phyloP scores from a whole-genome alignment of 1,284 basidiomycete species.

The Anthracocystis walkeri region DNA sequence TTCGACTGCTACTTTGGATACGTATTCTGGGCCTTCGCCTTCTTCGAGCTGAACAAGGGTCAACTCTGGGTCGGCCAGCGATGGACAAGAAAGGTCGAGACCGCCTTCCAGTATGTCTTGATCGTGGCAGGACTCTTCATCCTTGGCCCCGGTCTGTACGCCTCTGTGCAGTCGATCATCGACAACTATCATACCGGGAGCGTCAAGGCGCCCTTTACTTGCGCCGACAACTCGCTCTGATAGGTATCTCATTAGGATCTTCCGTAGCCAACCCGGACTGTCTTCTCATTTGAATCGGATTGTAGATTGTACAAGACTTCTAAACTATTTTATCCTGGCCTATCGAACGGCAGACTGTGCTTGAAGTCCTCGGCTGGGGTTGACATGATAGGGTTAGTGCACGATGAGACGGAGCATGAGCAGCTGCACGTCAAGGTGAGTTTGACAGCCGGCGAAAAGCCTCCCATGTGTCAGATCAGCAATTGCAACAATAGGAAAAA shows the following conservation, averaged over 20 bases:
- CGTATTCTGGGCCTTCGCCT: slow-evolving; percentile 72
- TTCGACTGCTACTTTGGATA: slow-evolving; percentile 70
- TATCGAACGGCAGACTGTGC: no score
- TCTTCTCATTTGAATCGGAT: background rate
- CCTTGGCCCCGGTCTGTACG: slow-evolving; percentile 72
- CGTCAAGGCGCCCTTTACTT: slow-evolving; percentile 59
- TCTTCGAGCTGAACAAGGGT: slow-evolving; percentile 70
- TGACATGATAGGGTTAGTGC: no score
- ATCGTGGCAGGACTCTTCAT: slow-evolving; percentile 71
- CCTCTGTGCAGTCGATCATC: slow-evolving; percentile 71
- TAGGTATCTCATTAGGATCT: background rate
- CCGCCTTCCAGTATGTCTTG: slow-evolving; percentile 70
- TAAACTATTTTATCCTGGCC: background rate
- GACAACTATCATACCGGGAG: slow-evolving; percentile 68
- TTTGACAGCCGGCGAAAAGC: background rate
- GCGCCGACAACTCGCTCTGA: slow-evolving; percentile 56
- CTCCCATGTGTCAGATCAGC: background rate
- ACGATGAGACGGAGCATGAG: no score
- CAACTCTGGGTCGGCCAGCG: slow-evolving; percentile 59
- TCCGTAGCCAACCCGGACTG: background rate
- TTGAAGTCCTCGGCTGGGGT: no score
- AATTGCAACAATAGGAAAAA: background rate
- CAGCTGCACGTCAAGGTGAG: no score
- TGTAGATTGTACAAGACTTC: background rate
- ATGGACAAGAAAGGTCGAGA: slow-evolving; percentile 54